These are phyloP conservation scores for Mortierella hygrophila DNA, from an alignment of 192 early-diverging fungal genomes.

Conservation along the genomic window DNA sequence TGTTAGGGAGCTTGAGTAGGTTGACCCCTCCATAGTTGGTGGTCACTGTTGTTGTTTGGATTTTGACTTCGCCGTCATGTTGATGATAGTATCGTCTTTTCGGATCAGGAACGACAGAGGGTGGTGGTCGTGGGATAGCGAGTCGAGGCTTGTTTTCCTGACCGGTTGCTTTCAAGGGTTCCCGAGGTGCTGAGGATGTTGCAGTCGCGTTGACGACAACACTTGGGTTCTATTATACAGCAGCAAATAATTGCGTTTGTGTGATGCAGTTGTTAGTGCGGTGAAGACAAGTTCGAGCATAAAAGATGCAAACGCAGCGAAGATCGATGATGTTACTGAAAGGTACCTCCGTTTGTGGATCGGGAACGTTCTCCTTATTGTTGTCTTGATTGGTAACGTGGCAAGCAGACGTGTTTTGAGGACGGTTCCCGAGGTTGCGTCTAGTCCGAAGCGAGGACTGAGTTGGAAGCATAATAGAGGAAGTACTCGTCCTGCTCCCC, in stretches of 20 bases:
- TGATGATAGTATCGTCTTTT: background rate
- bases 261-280: too few relatives aligned
- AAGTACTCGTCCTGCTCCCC: background rate
- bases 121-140: background rate
- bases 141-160: background rate
- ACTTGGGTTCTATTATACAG: background rate
- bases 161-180: background rate
- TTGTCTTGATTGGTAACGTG: background rate
- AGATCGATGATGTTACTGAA: too few relatives aligned
- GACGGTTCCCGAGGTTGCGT: background rate
- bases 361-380: conserved; percentile 14
- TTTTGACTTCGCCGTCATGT: background rate
- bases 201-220: background rate
- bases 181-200: background rate
- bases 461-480: background rate
- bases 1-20: conserved; percentile 1
- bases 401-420: background rate
- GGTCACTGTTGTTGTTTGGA: background rate
- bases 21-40: conserved; percentile 2
- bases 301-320: background rate
- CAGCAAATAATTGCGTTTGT: background rate
- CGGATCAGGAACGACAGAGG: background rate
- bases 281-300: background rate
- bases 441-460: background rate
- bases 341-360: background rate